Percentiles rank a stretch among this genome's conserved stretches.
These are phyloP conservation scores for Biscogniauxia mediterranea DNA, from an alignment of 2,329 filamentous ascomycete genomes.

Conservation along the genomic window DNA sequence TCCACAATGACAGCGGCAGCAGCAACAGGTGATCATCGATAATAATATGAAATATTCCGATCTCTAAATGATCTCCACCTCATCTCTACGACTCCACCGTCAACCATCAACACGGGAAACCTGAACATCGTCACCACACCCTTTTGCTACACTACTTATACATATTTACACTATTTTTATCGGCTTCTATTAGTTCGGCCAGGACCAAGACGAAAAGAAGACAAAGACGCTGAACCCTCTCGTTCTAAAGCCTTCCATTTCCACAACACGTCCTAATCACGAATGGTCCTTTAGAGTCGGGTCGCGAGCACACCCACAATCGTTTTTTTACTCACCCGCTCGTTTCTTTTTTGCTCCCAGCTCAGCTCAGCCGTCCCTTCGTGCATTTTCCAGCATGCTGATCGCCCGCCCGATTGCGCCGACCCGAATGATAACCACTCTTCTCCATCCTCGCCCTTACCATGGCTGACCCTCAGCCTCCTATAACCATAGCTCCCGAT, in stretches of 20 bases:
- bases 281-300: neutral
- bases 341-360: neutral
- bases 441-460: slow-evolving; percentile 1
- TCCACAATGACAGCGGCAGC: neutral
- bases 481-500: slow-evolving; percentile 8
- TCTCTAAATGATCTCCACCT: neutral
- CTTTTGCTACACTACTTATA: neutral
- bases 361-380: neutral
- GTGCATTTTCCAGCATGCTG: slow-evolving; percentile 22
- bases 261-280: neutral
- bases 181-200: neutral
- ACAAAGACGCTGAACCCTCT: too few species aligned
- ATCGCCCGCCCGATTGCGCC: slow-evolving; percentile 15
- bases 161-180: neutral
- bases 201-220: neutral
- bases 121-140: neutral
- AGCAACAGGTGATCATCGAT: neutral
- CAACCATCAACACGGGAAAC: neutral
- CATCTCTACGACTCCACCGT: slow-evolving; percentile 1
- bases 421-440: slow-evolving; percentile 15
- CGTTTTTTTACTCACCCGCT: neutral
- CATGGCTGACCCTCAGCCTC: slow-evolving; percentile 19
- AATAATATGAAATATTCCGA: neutral
- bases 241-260: neutral
- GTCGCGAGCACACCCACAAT: neutral